Evolutionary conservation across 2,329 filamentous ascomycete genomes (phyloP).

Genomic region (Claviceps arundinis): DNA sequence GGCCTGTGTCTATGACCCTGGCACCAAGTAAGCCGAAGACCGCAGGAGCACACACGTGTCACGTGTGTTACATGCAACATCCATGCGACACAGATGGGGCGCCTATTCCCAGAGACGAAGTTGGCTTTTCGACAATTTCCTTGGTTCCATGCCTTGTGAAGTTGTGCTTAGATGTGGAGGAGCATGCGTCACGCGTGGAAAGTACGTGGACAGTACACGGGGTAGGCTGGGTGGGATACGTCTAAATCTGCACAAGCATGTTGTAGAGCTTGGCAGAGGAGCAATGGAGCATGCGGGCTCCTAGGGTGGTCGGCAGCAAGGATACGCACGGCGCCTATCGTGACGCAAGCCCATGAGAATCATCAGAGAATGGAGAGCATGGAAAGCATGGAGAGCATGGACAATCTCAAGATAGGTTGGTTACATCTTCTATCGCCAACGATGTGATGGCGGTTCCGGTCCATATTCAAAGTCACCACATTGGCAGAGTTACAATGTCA

Average conservation of each 20-base stretch:
- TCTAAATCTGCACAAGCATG: background rate
- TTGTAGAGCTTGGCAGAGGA: background rate
- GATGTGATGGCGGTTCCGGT: background rate
- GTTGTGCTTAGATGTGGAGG: background rate
- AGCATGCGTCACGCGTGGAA: background rate
- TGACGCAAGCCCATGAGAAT: background rate
- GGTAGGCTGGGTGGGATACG: background rate
- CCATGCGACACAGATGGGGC: background rate
- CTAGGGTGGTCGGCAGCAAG: background rate
- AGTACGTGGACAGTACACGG: background rate
- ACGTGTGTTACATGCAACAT: background rate
- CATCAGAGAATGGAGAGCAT: background rate
- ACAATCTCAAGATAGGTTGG: background rate
- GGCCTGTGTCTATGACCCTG: background rate
- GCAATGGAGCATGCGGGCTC: background rate
- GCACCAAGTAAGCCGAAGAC: background rate
- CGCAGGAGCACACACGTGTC: background rate
- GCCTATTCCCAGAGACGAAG: background rate
- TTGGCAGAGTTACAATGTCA: constrained; percentile 1
- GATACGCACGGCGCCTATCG: background rate
- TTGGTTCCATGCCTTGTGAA: too few relatives aligned
- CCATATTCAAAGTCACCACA: background rate
- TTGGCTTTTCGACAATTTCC: background rate
- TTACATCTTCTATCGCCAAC: background rate
- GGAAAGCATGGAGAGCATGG: background rate